Evolutionary conservation across 2,329 filamentous ascomycete genomes (phyloP), one percentile per base, ranked within the genome.

Genomic region (Pyrenochaeta sp.): DNA sequence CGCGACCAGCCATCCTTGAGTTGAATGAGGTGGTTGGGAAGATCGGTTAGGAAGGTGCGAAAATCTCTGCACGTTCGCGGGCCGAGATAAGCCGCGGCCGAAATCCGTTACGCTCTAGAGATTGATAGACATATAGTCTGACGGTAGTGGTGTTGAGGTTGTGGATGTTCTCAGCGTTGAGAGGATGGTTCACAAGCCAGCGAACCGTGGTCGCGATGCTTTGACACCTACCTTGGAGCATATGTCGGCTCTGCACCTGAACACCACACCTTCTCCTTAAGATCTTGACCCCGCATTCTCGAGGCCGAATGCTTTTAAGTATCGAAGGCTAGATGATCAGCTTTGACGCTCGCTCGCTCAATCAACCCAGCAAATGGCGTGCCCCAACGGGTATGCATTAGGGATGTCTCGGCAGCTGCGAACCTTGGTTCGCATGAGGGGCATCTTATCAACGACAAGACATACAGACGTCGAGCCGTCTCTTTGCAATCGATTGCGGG

Each of bases 11-110:
- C 54, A 56, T 59, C 58, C 58, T 50, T 32, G 54, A 45, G 30
- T 54, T 28, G 37, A 43, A 49, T 53, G 58, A 56, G 52, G 58
- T 56, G 58, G 61, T 50, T 58, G 63, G 58, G 47, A 54, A 49
- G 52, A 50, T 59, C 53, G 56, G 57, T 61, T 61, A 57, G 58
- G 58, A 56, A 51, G 51, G 56, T 57, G 52, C 45, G 64, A 62
- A 67, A 69, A 66, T 69, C 60, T 67, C 66, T 69, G 66, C 66
- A 63, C 53, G 54, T 52, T 52, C 45, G 59, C 62, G 66, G 62
- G 61, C 66, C 66, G 66, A 66, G 59, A 52, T 37, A 45, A 56
- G 48, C 61, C 61, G 62, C 55, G 48, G 51, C 54, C 58, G 55
- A 54, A 12, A 15, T 27, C 13, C n/a, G 34, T 34, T 44, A 24